Evolutionary conservation across 805 yeast species (phyloP).

Genomic region (Torulaspora quercuum): DNA sequence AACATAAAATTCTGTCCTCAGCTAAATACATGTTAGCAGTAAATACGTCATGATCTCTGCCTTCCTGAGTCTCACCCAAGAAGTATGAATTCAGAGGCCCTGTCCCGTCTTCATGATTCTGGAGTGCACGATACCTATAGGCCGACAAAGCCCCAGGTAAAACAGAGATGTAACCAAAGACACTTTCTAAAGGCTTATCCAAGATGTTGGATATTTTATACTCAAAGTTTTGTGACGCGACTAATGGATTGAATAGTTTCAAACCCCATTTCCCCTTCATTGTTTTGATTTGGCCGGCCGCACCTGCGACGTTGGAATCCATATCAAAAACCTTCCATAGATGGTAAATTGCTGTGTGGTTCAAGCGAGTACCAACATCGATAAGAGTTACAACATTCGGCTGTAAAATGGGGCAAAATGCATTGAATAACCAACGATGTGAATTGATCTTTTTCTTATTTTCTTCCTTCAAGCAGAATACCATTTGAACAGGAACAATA

Average conservation of each 20-base stretch:
- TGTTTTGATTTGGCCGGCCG: slow-evolving; percentile 95
- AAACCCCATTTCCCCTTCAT: slow-evolving; percentile 88
- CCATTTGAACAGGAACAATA: slow-evolving; percentile 88
- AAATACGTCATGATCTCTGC: slow-evolving; percentile 69
- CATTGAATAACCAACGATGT: slow-evolving; percentile 96
- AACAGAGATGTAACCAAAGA: slow-evolving; percentile 89
- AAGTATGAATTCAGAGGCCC: slow-evolving; percentile 90
- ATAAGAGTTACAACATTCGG: slow-evolving; percentile 86
- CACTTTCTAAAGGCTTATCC: slow-evolving; percentile 90
- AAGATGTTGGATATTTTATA: slow-evolving; percentile 95
- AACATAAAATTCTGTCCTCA: slow-evolving; percentile 92
- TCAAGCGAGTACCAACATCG: slow-evolving; percentile 98
- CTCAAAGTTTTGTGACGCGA: slow-evolving; percentile 94
- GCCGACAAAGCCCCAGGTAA: slow-evolving; percentile 96
- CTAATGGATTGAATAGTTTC: slow-evolving; percentile 82
- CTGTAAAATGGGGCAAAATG: slow-evolving; percentile 84
- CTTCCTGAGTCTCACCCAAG: slow-evolving; percentile 72
- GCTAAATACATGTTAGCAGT: slow-evolving; percentile 97
- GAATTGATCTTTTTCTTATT: slow-evolving; percentile 94
- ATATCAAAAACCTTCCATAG: slow-evolving; percentile 96
- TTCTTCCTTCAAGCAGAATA: slow-evolving; percentile 88
- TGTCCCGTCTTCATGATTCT: slow-evolving; percentile 82
- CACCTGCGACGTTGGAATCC: slow-evolving; percentile 97
- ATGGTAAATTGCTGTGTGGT: slow-evolving; percentile 80
- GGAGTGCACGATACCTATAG: slow-evolving; percentile 82